phyloP scores from a whole-genome alignment of 2,329 filamentous ascomycete species.

The Pseudovirgaria hyperparasitica region DNA sequence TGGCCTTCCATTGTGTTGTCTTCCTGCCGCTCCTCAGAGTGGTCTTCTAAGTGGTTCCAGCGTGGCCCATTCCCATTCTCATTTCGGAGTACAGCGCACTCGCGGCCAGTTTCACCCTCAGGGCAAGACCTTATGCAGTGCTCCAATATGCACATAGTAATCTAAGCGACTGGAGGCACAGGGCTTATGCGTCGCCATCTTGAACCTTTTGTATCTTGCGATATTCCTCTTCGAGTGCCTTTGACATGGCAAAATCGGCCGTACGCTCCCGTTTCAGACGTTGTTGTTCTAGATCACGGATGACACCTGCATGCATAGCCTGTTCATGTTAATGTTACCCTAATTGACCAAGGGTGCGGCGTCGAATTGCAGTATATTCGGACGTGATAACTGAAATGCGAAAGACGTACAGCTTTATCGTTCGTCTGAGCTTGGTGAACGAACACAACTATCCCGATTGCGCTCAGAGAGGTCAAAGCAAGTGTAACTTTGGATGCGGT shows the following conservation, averaged over 20 bases:
- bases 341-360: not conserved
- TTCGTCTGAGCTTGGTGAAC: slow-evolving; percentile 82
- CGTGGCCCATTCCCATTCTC: too few species aligned
- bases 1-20: too few species aligned
- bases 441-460: slow-evolving; percentile 63
- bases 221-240: slow-evolving; percentile 75
- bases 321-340: slow-evolving; percentile 29
- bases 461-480: slow-evolving; percentile 61
- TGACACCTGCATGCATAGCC: slow-evolving; percentile 93
- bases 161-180: too few species aligned
- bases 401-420: slow-evolving; percentile 60
- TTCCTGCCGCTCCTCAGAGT: too few species aligned
- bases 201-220: slow-evolving; percentile 71
- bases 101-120: too few species aligned
- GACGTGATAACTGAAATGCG: slow-evolving; percentile 9
- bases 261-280: slow-evolving; percentile 80
- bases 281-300: slow-evolving; percentile 91
- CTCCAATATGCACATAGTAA: too few species aligned
- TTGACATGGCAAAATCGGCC: slow-evolving; percentile 89
- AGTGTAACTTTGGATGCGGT: slow-evolving; percentile 80
- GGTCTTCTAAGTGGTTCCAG: too few species aligned
- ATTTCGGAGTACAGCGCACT: too few species aligned
- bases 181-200: too few species aligned
- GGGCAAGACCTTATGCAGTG: too few species aligned
- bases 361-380: too few species aligned